These are phyloP conservation scores for Panaeolus papilionaceus DNA, from an alignment of 768 basidiomycete species.

Conservation along the genomic window DNA sequence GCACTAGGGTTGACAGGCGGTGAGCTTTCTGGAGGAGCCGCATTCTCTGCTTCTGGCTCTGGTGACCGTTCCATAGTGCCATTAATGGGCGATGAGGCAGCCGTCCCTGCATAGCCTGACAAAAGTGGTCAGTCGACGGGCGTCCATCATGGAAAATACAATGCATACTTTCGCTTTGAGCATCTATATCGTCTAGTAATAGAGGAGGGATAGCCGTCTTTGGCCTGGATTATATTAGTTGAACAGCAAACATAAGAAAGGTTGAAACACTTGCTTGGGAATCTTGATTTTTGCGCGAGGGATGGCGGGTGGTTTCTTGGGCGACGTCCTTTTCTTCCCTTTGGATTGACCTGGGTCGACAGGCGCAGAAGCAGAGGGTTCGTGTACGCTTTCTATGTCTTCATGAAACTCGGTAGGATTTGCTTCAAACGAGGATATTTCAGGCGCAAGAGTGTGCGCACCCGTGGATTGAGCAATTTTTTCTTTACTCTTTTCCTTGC, in stretches of 20 bases:
- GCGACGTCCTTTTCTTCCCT: constrained; percentile 56
- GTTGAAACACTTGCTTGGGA: constrained; percentile 37
- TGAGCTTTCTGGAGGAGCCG: constrained; percentile 38
- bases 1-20: constrained; percentile 31
- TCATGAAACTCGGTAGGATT: constrained; percentile 45
- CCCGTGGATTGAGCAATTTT: constrained; percentile 35
- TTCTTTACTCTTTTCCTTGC: constrained; percentile 44
- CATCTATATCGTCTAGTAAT: constrained; percentile 55
- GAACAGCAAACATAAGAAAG: constrained; percentile 13
- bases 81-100: constrained; percentile 74
- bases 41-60: constrained; percentile 48
- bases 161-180: constrained; percentile 65
- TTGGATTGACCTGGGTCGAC: constrained; percentile 33
- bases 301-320: constrained; percentile 48
- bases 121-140: constrained; percentile 20
- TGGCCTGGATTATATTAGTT: constrained; percentile 30
- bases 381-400: constrained; percentile 35
- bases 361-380: constrained; percentile 29
- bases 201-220: constrained; percentile 41
- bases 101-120: constrained; percentile 69
- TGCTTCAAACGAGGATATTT: constrained; percentile 49
- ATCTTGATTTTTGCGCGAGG: constrained; percentile 44
- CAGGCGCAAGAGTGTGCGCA: constrained; percentile 44
- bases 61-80: constrained; percentile 55
- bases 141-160: not conserved